These are phyloP conservation scores for Pestalotiopsis sp. DNA, from an alignment of 2,329 filamentous ascomycete species.

Conservation along the genomic window DNA sequence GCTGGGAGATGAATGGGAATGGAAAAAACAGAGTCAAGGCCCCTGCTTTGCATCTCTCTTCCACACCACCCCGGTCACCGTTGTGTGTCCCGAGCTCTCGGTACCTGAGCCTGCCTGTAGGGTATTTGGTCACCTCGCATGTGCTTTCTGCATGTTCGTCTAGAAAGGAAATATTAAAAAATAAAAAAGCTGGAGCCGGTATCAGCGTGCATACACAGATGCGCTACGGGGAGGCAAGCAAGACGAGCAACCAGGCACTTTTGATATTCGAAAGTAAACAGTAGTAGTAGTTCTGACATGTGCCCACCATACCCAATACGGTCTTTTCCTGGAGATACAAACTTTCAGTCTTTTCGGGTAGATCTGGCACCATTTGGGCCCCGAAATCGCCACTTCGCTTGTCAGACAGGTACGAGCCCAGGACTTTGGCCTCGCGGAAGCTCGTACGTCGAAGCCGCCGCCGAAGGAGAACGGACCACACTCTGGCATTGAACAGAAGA, in stretches of 20 bases:
- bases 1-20: no score
- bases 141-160: neutral
- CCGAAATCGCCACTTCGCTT: neutral
- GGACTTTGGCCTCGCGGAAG: neutral
- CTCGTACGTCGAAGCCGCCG: neutral
- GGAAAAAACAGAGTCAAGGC: no score
- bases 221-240: neutral
- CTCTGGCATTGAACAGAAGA: neutral
- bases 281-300: neutral
- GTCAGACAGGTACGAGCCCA: neutral
- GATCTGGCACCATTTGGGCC: neutral
- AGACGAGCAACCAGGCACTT: neutral
- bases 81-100: conserved; percentile 8
- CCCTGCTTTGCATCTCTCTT: no score
- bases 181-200: no score
- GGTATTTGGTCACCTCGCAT: neutral
- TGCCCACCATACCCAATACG: neutral
- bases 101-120: conserved; percentile 1
- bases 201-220: no score
- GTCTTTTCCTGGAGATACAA: neutral
- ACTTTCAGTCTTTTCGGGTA: neutral
- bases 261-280: neutral
- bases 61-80: neutral
- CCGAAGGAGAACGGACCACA: neutral
- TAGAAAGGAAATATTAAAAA: neutral